Evolutionary conservation across 768 basidiomycete genomes (phyloP).

Genomic region (Lyophyllum semitale): DNA sequence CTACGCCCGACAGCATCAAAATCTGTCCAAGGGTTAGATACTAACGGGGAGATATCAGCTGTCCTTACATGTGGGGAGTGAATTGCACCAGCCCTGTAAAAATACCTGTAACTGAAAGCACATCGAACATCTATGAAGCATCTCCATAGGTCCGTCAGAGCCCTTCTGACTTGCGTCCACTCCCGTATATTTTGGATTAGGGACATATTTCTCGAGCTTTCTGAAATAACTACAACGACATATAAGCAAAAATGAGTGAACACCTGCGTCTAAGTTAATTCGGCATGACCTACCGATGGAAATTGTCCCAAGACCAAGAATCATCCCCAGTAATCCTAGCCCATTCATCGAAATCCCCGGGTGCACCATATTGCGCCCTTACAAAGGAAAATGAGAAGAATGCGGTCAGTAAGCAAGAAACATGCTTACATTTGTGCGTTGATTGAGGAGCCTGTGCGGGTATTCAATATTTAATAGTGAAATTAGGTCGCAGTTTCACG

Average conservation of each 20-base stretch:
- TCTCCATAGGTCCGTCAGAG: slow-evolving; percentile 48
- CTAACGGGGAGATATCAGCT: too few species aligned
- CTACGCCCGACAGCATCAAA: slow-evolving; percentile 78
- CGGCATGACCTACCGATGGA: slow-evolving; percentile 41
- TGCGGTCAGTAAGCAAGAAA: background rate
- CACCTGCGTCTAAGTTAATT: background rate
- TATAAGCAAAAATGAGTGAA: background rate
- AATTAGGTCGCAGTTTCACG: slow-evolving; percentile 22
- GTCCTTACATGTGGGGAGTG: slow-evolving; percentile 58
- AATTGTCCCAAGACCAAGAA: slow-evolving; percentile 60
- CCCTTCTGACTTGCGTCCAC: slow-evolving; percentile 50
- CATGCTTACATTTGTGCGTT: slow-evolving; percentile 54
- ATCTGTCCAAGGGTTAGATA: slow-evolving; percentile 36
- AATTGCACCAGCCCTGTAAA: slow-evolving; percentile 56
- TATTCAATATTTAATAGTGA: background rate
- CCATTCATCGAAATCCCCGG: slow-evolving; percentile 73
- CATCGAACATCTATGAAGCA: too few species aligned
- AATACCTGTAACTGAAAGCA: background rate
- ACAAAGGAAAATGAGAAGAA: background rate
- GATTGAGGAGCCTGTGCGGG: slow-evolving; percentile 54
- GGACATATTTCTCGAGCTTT: slow-evolving; percentile 62
- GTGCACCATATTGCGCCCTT: slow-evolving; percentile 66
- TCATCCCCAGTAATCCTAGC: slow-evolving; percentile 52
- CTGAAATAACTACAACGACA: slow-evolving; percentile 52
- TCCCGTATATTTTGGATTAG: slow-evolving; percentile 44